Evolutionary conservation across 805 yeast species (phyloP).

Genomic region (Saccharomycopsis sp.): DNA sequence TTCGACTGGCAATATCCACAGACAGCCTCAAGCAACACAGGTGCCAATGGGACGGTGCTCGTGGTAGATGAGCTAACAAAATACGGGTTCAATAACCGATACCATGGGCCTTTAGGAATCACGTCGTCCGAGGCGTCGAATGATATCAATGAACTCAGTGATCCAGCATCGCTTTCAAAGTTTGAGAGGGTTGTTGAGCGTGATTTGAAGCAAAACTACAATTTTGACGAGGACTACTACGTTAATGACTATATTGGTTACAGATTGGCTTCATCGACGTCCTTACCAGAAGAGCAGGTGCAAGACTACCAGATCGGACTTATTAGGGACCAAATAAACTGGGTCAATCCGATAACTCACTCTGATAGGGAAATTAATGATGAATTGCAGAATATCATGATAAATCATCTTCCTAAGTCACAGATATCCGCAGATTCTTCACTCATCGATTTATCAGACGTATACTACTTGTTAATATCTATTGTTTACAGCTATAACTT

Average conservation of each 20-base stretch:
- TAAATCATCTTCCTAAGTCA: not conserved
- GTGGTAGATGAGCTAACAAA: slow-evolving; percentile 29
- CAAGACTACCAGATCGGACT: not conserved
- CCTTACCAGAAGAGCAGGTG: slow-evolving; percentile 22
- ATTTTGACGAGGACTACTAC: slow-evolving; percentile 85
- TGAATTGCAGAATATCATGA: not conserved
- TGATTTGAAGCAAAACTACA: slow-evolving; percentile 55
- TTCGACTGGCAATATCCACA: slow-evolving; percentile 90
- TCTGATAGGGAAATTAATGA: not conserved
- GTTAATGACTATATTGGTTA: slow-evolving; percentile 65
- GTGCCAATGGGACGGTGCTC: slow-evolving; percentile 12
- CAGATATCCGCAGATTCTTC: slow-evolving; percentile 53
- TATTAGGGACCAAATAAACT: slow-evolving; percentile 2
- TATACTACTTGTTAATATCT: slow-evolving; percentile 58
- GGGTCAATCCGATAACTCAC: slow-evolving; percentile 15
- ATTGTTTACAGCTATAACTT: slow-evolving; percentile 67
- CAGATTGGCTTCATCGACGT: not conserved
- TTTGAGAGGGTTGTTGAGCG: slow-evolving; percentile 62
- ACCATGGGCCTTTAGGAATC: slow-evolving; percentile 47
- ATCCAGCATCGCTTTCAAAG: slow-evolving; percentile 63
- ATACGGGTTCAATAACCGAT: slow-evolving; percentile 79
- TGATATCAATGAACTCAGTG: slow-evolving; percentile 81
- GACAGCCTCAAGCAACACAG: slow-evolving; percentile 25
- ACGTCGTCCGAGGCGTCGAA: slow-evolving; percentile 69
- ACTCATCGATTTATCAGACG: slow-evolving; percentile 60